These are phyloP conservation scores for Blastobotrys illinoisensis DNA, from an alignment of 1,139 yeast species.

Conservation along the genomic window DNA sequence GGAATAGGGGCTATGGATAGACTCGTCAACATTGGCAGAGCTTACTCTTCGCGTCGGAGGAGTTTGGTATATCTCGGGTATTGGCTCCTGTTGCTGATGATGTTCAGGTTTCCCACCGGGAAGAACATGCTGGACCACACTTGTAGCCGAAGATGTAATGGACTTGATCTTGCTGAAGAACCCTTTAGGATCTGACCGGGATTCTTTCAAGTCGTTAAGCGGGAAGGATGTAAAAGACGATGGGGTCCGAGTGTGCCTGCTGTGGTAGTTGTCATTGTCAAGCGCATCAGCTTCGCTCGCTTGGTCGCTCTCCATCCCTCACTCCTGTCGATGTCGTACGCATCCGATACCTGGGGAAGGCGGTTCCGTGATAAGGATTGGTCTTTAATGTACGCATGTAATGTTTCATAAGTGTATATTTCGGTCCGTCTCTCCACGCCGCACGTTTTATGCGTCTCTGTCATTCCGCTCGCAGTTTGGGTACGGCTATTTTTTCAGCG, in stretches of 20 bases:
- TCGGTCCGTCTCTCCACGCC: background rate
- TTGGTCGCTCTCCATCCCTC: background rate
- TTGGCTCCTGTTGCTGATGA: background rate
- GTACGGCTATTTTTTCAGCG: too few species aligned
- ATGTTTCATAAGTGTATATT: background rate
- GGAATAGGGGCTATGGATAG: background rate
- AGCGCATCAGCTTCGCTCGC: background rate
- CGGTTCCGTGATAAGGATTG: background rate
- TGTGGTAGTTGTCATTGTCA: background rate
- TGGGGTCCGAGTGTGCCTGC: background rate
- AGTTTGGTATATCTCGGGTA: background rate
- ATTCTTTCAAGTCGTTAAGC: slow-evolving; percentile 23
- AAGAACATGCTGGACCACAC: slow-evolving; percentile 25
- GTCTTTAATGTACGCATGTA: background rate
- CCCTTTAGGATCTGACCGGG: slow-evolving; percentile 20
- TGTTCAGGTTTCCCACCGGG: slow-evolving; percentile 12
- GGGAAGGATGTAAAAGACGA: slow-evolving; percentile 26
- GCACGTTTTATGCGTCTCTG: too few species aligned
- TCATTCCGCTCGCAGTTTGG: too few species aligned
- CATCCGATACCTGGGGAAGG: background rate
- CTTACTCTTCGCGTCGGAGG: background rate
- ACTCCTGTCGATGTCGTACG: background rate
- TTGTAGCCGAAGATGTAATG: slow-evolving; percentile 26
- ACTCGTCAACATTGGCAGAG: background rate
- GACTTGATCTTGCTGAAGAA: slow-evolving; percentile 24